Conservation (phyloP, 805 yeast genomes). For the Cyberlindnera meyerae region DNA sequence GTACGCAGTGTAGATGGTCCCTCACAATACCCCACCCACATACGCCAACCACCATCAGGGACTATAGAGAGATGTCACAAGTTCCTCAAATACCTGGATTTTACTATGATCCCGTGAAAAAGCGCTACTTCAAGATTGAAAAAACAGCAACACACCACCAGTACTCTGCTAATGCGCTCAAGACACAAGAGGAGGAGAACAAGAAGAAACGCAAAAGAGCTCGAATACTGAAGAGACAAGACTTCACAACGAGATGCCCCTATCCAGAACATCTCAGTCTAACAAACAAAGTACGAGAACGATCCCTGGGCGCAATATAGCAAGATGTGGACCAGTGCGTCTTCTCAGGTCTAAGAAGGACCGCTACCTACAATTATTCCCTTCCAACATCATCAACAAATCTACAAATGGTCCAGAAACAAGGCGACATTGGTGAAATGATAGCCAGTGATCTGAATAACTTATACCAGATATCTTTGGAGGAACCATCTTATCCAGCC, state of each 20-base stretch:
- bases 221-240: too few relatives aligned
- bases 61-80: constrained; percentile 1
- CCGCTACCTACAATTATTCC: not conserved
- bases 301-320: not conserved
- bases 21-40: too few relatives aligned
- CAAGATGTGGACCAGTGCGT: not conserved
- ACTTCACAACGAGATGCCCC: too few relatives aligned
- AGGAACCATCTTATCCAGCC: too few relatives aligned
- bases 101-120: constrained; percentile 21
- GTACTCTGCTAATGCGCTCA: constrained; percentile 13
- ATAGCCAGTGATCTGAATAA: constrained; percentile 12
- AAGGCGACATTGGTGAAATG: not conserved
- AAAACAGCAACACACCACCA: constrained; percentile 8
- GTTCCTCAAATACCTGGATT: constrained; percentile 23
- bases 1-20: too few relatives aligned
- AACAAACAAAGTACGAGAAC: not conserved
- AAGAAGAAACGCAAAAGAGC: constrained; percentile 4
- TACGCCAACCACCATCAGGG: not conserved
- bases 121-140: constrained; percentile 25
- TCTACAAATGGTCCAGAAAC: not conserved
- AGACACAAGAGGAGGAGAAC: constrained; percentile 11
- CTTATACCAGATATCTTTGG: constrained; percentile 2
- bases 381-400: constrained; percentile 5
- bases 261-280: constrained; percentile 3
- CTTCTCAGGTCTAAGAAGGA: not conserved